These are phyloP conservation scores for Tylopilus sp. DNA, from an alignment of 768 basidiomycete genomes.

Conservation along the genomic window DNA sequence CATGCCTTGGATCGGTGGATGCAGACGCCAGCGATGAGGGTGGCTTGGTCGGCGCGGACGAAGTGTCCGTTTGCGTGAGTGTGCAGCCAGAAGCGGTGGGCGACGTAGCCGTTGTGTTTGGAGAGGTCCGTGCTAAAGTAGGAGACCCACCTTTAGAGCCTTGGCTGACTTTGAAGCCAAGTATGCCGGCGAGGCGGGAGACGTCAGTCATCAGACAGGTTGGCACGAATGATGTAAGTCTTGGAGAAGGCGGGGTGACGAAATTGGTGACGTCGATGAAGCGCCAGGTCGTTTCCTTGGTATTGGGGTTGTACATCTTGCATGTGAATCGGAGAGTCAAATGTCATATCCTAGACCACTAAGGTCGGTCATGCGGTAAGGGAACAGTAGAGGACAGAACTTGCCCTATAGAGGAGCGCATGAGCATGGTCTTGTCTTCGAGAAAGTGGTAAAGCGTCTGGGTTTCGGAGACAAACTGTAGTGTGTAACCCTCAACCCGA, in stretches of 20 bases:
- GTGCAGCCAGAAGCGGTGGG: conserved; percentile 90
- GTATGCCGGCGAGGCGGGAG: conserved; percentile 60
- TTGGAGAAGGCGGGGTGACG: conserved; percentile 66
- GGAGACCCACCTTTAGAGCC: conserved; percentile 85
- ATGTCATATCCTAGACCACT: conserved; percentile 71
- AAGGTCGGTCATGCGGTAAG: conserved; percentile 8
- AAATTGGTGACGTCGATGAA: conserved; percentile 84
- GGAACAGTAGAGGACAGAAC: conserved; percentile 29
- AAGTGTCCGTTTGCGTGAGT: conserved; percentile 61
- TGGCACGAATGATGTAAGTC: conserved; percentile 74
- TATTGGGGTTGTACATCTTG: conserved; percentile 80
- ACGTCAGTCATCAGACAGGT: conserved; percentile 72
- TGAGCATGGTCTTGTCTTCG: conserved; percentile 73
- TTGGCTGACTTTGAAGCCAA: conserved; percentile 89
- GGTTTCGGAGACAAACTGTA: conserved; percentile 91
- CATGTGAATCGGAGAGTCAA: conserved; percentile 93
- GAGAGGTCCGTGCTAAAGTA: conserved; percentile 73
- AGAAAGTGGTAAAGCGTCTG: conserved; percentile 82
- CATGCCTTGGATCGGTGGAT: conserved; percentile 98
- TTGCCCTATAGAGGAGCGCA: conserved; percentile 86
- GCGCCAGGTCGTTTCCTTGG: conserved; percentile 76
- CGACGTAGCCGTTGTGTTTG: conserved; percentile 79
- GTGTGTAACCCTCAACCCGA: too few relatives aligned
- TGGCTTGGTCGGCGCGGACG: conserved; percentile 61
- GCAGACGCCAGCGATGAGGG: conserved; percentile 57